Evolutionary conservation across 495 filamentous ascomycete species (phyloP).

Genomic region (Penicillium paradoxum): DNA sequence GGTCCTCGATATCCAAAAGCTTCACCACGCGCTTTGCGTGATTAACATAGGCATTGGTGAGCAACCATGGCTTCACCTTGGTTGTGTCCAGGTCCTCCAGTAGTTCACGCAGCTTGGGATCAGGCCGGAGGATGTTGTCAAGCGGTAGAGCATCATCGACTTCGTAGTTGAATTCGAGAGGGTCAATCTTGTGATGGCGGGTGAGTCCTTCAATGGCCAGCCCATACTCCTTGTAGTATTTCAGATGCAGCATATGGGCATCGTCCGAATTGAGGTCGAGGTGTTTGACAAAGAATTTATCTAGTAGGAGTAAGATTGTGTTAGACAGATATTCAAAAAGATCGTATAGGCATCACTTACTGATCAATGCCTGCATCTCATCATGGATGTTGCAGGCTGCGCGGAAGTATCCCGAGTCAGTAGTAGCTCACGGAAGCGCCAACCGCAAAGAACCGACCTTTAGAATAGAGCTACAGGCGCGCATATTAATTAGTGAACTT

Average conservation of each 20-base stretch:
- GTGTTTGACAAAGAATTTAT: slow-evolving; percentile 76
- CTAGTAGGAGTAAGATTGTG: slow-evolving; percentile 23
- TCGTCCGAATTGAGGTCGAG: slow-evolving; percentile 68
- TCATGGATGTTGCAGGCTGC: slow-evolving; percentile 65
- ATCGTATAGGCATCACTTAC: slow-evolving; percentile 22
- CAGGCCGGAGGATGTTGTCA: slow-evolving; percentile 72
- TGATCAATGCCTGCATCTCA: slow-evolving; percentile 66
- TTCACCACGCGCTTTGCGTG: slow-evolving; percentile 79
- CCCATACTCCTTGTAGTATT: slow-evolving; percentile 94
- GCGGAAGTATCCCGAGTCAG: slow-evolving; percentile 6
- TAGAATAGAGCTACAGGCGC: slow-evolving; percentile 47
- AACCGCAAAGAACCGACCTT: slow-evolving; percentile 29
- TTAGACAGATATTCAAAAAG: background rate
- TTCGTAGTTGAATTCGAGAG: slow-evolving; percentile 87
- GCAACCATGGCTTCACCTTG: slow-evolving; percentile 86
- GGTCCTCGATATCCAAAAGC: slow-evolving; percentile 74
- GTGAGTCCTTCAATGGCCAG: slow-evolving; percentile 95
- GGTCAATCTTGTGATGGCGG: slow-evolving; percentile 90
- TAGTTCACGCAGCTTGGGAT: slow-evolving; percentile 67
- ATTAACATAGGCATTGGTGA: slow-evolving; percentile 93
- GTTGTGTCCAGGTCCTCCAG: slow-evolving; percentile 70
- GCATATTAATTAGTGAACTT: slow-evolving; percentile 12
- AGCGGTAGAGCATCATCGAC: slow-evolving; percentile 95
- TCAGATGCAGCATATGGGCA: slow-evolving; percentile 73
- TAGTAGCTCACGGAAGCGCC: background rate